Percentiles rank a stretch among this genome's conserved stretches.
Evolutionary conservation across 2,329 filamentous ascomycete genomes (phyloP).

Genomic region (Aspergillus tubingensis): DNA sequence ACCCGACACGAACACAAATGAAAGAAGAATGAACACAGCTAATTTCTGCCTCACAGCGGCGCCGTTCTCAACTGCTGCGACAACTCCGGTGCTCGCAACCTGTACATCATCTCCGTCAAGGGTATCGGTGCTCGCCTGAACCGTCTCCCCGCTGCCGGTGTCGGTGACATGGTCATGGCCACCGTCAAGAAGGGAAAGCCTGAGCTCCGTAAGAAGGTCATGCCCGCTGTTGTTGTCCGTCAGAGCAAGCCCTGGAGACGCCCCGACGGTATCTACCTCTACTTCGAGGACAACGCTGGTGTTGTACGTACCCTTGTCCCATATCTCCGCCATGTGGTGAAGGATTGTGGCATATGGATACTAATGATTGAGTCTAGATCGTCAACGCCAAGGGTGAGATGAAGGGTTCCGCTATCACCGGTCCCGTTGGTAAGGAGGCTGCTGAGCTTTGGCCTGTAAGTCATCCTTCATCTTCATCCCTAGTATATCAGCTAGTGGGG

Average conservation of each 20-base stretch:
- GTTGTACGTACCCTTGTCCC: conserved; percentile 68
- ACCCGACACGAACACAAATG: conserved; percentile 12
- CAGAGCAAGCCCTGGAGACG: conserved; percentile 99
- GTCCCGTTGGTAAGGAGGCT: conserved; percentile 98
- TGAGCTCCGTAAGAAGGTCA: conserved; percentile 99
- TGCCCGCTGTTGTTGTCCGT: conserved; percentile 98
- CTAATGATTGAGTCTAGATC: conserved; percentile 60
- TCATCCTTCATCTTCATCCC: too few relatives aligned
- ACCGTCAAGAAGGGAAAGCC: conserved; percentile 99
- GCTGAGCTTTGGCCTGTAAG: conserved; percentile 96
- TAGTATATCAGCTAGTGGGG: background rate
- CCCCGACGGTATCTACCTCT: conserved; percentile 96
- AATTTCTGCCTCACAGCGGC: conserved; percentile 62
- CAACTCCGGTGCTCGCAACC: conserved; percentile 97
- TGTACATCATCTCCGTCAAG: conserved; percentile 99
- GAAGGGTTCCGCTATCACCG: conserved; percentile 99
- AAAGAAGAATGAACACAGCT: conserved; percentile 22
- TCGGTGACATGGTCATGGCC: conserved; percentile 99
- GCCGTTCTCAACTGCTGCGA: conserved; percentile 99
- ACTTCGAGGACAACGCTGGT: conserved; percentile 99
- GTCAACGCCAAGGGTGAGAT: conserved; percentile 99
- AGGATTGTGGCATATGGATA: background rate
- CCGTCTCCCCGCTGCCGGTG: conserved; percentile 93
- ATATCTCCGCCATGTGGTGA: background rate
- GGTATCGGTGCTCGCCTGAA: conserved; percentile 97